Evolutionary conservation across 345 rosid genomes (phyloP), one percentile per base, ranked within the genome.

Genomic region (Melaleuca alternifolia): DNA sequence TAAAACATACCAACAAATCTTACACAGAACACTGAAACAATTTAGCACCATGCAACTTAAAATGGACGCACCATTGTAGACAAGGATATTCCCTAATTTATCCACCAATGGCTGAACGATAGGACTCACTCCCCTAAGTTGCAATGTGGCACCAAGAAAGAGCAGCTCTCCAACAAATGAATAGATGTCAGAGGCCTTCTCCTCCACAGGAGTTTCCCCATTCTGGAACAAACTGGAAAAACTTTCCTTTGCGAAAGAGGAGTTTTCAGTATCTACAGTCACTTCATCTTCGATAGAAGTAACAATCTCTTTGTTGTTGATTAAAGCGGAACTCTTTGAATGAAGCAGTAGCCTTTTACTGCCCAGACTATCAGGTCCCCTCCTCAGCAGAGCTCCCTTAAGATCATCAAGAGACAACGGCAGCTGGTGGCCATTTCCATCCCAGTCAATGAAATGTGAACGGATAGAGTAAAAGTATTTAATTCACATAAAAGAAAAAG

Each of bases 291-390:
- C 95, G 50, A 18, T 20, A 30, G 79, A 86, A 83, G 92, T 88
- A 30, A 85, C 86, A 46, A 86, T 18, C 41, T 65, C 86, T 52
- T 57, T 86, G 13, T 86, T 89, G 84, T 88, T 84, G 53, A 30
- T 61, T 71, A 87, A 44, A 88, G 46, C 50, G 52, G 86, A 51
- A 82, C 50, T 44, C 13, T 85, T 86, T n/a, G 79, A 18, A 65
- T 82, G 88, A 52, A 95, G 91, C 61, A 71, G 85, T 65, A 97
- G 88, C 86, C 89, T 94, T 90, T 90, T 92, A 86, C 86, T 46
- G 10, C 95, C 94, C 57, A 94, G 86, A 89, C 94, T 93, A 89
- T 96, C 95, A 3, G 98, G 98, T 24, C 99, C 99, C 85, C 98
- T 93, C 71, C 94, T 92, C 75, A 85, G 84, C 50, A 96, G 89